Evolutionary conservation across 331 rosid genomes (phyloP), one percentile per base, ranked within the genome.

Genomic region (Cydonia oblonga): DNA sequence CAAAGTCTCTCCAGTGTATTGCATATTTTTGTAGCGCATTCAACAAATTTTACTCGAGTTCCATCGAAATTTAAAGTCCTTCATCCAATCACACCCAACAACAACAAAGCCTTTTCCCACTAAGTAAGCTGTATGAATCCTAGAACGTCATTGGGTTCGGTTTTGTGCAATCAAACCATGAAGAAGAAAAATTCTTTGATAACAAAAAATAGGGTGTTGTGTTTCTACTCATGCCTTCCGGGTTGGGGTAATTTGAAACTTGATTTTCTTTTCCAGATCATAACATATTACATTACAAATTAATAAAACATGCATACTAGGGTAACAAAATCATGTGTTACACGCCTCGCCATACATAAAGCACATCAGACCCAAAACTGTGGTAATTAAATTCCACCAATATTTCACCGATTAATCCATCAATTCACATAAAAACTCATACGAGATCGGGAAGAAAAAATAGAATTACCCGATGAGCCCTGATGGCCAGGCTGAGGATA

Each of bases 401-500:
- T 2, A 49, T 2, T 49, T 49, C 54, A 49, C 54, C 54, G 4
- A 49, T 49, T 49, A 16, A 49, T 49, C 54, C 54, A 16, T 16
- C 54, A 15, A 16, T 49, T 7, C 54, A 18, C 20, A 49, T 6
- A 49, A 16, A 49, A 49, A 49, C 6, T 3, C 54, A 49, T 49
- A 8, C 54, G 54, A 49, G 54, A 49, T 49, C 0, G 54, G 54
- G 3, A 13, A 49, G 8, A 3, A 49, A 2, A 38, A 9, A 9
- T 2, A 46, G 12, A 49, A 23, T 22, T 44, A 72, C 76, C 76
- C 19, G 79, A 26, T 85, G 89, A 57, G 80, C 29, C 79, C 76
- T 8, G 81, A 42, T 24, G 68, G 77, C 24, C 76, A 3, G 84
- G 76, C 4, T 80, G 76, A 3, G 64, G 82, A 75, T 83, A 72